Conservation (phyloP, 495 filamentous ascomycete genomes). For the Penicillium taxi region DNA sequence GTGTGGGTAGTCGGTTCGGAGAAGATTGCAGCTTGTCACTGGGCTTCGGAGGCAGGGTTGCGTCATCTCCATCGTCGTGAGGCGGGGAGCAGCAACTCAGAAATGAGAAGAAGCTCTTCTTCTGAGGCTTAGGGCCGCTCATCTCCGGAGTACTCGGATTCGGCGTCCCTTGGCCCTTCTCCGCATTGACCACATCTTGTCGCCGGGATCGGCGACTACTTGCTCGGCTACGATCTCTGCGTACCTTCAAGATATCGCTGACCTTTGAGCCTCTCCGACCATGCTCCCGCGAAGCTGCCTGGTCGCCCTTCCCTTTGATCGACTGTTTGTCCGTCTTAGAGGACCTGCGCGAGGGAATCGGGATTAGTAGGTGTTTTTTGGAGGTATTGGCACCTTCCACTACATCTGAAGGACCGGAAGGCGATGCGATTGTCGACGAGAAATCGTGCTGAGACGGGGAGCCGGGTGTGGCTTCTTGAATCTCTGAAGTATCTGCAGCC, state of each 20-base stretch:
- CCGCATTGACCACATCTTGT: constrained; percentile 34
- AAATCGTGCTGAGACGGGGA: constrained; percentile 19
- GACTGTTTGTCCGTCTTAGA: constrained; percentile 55
- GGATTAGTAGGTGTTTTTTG: constrained; percentile 52
- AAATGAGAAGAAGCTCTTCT: constrained; percentile 56
- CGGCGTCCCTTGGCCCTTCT: constrained; percentile 24
- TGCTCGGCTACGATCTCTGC: constrained; percentile 60
- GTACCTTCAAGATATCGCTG: constrained; percentile 59
- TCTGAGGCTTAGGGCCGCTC: constrained; percentile 48
- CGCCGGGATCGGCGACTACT: constrained; percentile 52
- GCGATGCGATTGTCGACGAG: constrained; percentile 15
- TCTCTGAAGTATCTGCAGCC: constrained; percentile 21
- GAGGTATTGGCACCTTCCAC: constrained; percentile 20
- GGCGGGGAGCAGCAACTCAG: constrained; percentile 75
- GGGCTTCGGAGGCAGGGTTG: constrained; percentile 58
- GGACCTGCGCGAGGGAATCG: constrained; percentile 61
- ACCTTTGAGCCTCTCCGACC: constrained; percentile 57
- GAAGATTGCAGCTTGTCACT: constrained; percentile 46
- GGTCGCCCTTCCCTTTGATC: constrained; percentile 56
- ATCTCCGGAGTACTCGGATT: constrained; percentile 21
- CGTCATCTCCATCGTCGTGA: constrained; percentile 54
- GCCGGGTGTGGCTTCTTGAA: constrained; percentile 18
- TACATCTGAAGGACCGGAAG: constrained; percentile 3
- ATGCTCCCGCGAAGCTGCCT: constrained; percentile 54
- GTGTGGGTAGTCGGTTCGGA: constrained; percentile 48